These are phyloP conservation scores for Waltergamsia citrina DNA, from an alignment of 2,329 filamentous ascomycete genomes.

Conservation along the genomic window DNA sequence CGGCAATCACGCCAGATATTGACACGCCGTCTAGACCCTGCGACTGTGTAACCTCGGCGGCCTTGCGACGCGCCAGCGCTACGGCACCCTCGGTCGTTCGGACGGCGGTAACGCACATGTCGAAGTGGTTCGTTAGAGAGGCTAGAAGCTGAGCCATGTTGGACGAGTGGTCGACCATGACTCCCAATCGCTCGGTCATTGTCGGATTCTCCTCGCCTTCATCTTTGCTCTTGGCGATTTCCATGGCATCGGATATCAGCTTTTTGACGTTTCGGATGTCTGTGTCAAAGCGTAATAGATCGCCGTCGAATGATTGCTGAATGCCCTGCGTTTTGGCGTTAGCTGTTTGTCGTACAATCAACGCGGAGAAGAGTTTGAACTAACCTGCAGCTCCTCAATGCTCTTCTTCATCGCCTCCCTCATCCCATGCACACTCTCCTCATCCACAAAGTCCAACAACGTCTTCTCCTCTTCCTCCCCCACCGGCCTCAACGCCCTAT, in stretches of 20 bases:
- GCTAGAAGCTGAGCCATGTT: constrained; percentile 75
- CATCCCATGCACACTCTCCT: constrained; percentile 56
- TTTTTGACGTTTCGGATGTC: constrained; percentile 60
- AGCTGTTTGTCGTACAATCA: not conserved
- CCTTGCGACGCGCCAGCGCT: constrained; percentile 57
- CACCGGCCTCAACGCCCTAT: constrained; percentile 50
- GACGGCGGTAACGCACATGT: constrained; percentile 84
- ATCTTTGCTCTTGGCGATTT: constrained; percentile 19
- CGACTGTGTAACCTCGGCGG: constrained; percentile 50
- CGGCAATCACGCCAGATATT: constrained; percentile 56
- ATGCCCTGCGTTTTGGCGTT: constrained; percentile 39
- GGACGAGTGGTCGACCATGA: constrained; percentile 65
- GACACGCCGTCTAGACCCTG: constrained; percentile 35
- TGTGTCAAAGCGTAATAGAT: constrained; percentile 65
- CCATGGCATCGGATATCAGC: constrained; percentile 34
- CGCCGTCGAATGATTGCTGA: constrained; percentile 66
- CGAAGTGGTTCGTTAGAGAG: constrained; percentile 79
- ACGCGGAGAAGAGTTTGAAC: constrained; percentile 6
- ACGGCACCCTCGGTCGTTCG: constrained; percentile 80
- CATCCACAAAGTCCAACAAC: constrained; percentile 69
- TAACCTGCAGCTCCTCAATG: constrained; percentile 60
- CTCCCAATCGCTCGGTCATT: constrained; percentile 37
- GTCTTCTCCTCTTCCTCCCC: constrained; percentile 49
- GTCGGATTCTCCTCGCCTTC: constrained; percentile 21
- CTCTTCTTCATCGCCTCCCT: constrained; percentile 58